Percentiles rank a stretch among this genome's conserved stretches.
Evolutionary conservation across 2,329 filamentous ascomycete species (phyloP).

Genomic region (Corynespora cassiicola): DNA sequence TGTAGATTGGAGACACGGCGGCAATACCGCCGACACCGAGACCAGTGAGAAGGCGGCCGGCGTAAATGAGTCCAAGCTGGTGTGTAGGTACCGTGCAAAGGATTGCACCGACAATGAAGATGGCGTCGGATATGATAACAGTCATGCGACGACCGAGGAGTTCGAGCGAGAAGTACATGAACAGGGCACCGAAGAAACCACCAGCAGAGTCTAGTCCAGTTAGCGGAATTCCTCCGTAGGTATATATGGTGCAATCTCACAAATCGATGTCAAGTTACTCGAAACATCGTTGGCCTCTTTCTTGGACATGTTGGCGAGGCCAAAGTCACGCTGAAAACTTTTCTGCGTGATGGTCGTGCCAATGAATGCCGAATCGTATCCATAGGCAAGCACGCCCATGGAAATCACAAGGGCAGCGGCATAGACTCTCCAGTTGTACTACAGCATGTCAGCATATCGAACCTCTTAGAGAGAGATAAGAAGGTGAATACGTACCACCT

Average conservation of each 20-base stretch:
- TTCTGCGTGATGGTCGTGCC: slow-evolving; percentile 60
- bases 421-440: slow-evolving; percentile 61
- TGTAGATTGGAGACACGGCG: slow-evolving; percentile 45
- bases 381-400: slow-evolving; percentile 55
- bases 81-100: slow-evolving; percentile 42
- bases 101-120: slow-evolving; percentile 52
- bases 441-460: slow-evolving; percentile 7
- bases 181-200: slow-evolving; percentile 60
- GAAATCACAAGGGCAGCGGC: slow-evolving; percentile 56
- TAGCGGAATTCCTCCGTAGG: background rate
- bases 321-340: slow-evolving; percentile 56
- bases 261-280: slow-evolving; percentile 57
- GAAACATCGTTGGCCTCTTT: slow-evolving; percentile 48
- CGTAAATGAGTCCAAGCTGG: slow-evolving; percentile 49
- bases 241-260: slow-evolving; percentile 3
- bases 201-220: slow-evolving; percentile 50
- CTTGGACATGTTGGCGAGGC: slow-evolving; percentile 38
- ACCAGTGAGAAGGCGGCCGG: slow-evolving; percentile 48
- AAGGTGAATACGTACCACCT: slow-evolving; percentile 47
- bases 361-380: slow-evolving; percentile 62
- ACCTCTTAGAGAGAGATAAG: background rate
- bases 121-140: slow-evolving; percentile 53
- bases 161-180: slow-evolving; percentile 53
- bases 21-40: slow-evolving; percentile 47
- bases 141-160: slow-evolving; percentile 59